These are phyloP conservation scores for Oleoguttula mirabilis DNA, from an alignment of 495 filamentous ascomycete genomes.

Conservation along the genomic window DNA sequence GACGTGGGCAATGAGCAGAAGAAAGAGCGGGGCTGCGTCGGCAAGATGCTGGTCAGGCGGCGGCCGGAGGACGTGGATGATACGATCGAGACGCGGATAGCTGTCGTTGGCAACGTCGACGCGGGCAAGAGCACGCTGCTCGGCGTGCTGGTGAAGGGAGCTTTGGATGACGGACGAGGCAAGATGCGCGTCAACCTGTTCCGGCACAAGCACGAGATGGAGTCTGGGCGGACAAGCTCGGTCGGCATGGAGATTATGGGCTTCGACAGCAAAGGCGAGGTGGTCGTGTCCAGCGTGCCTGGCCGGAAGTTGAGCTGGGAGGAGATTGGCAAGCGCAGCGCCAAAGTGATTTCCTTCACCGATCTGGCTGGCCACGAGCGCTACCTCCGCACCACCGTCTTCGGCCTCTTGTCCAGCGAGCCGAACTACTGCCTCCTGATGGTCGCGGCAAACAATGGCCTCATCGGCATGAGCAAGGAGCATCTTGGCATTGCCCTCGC, in stretches of 20 bases:
- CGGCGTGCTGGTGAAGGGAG: constrained; percentile 89
- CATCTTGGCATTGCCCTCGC: constrained; percentile 92
- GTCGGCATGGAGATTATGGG: constrained; percentile 99
- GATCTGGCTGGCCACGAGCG: constrained; percentile 93
- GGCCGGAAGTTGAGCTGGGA: constrained; percentile 92
- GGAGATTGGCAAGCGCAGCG: constrained; percentile 87
- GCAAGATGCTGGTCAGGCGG: constrained; percentile 74
- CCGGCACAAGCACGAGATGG: constrained; percentile 93
- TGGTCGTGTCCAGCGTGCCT: constrained; percentile 65
- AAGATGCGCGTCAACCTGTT: constrained; percentile 94
- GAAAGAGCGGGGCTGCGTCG: constrained; percentile 59
- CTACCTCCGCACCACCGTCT: constrained; percentile 92
- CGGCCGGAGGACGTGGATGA: constrained; percentile 63
- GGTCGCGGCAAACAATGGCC: constrained; percentile 95
- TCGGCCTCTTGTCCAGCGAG: constrained; percentile 85
- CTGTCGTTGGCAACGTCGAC: constrained; percentile 93
- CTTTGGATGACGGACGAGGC: constrained; percentile 87
- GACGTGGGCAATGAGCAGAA: constrained; percentile 42
- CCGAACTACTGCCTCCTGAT: constrained; percentile 97
- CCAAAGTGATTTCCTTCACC: constrained; percentile 93
- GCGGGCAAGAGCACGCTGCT: constrained; percentile 96
- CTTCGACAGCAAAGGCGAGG: constrained; percentile 79
- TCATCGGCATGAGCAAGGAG: constrained; percentile 97
- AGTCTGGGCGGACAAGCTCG: constrained; percentile 87
- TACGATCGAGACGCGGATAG: constrained; percentile 90